Evolutionary conservation across 1,284 basidiomycete species (phyloP).

Genomic region (Trametes pubescens): DNA sequence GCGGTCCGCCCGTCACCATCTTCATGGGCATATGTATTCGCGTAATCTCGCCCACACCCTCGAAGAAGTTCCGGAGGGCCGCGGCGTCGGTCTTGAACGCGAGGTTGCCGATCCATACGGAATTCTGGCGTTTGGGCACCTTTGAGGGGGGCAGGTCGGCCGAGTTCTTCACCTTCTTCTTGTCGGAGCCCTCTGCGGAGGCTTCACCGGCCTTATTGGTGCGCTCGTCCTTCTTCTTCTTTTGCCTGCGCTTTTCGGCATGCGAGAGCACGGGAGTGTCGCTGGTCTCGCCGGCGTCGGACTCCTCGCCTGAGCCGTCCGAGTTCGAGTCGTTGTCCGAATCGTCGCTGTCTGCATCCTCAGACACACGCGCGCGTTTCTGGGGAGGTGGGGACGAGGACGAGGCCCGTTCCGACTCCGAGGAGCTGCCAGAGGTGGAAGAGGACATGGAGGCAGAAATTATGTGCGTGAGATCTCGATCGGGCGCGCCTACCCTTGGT

Average conservation of each 20-base stretch:
- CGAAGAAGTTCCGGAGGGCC: conserved; percentile 76
- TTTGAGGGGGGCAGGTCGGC: conserved; percentile 42
- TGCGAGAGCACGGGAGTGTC: conserved; percentile 73
- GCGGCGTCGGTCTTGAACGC: conserved; percentile 89
- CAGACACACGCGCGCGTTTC: conserved; percentile 19
- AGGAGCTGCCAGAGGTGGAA: conserved; percentile 31
- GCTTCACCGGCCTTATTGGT: conserved; percentile 5
- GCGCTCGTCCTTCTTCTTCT: conserved; percentile 54
- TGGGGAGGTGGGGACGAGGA: conserved; percentile 16
- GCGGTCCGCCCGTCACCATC: conserved; percentile 41
- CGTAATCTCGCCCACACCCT: conserved; percentile 75
- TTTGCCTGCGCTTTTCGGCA: conserved; percentile 71
- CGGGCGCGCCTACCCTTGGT: not conserved
- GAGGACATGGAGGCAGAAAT: conserved; percentile 29
- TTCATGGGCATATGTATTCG: conserved; percentile 80
- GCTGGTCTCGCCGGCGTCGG: conserved; percentile 31
- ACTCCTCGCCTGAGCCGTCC: conserved; percentile 29
- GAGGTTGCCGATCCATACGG: conserved; percentile 96
- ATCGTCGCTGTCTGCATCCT: conserved; percentile 12
- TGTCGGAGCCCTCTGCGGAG: conserved; percentile 12
- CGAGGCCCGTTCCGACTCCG: conserved; percentile 29
- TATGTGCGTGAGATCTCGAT: conserved; percentile 22
- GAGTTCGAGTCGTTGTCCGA: conserved; percentile 12
- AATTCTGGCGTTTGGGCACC: conserved; percentile 71
- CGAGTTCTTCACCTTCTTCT: conserved; percentile 49